Conservation (phyloP, 192 early-diverging fungal species). For the Rhizophagus clarus region DNA sequence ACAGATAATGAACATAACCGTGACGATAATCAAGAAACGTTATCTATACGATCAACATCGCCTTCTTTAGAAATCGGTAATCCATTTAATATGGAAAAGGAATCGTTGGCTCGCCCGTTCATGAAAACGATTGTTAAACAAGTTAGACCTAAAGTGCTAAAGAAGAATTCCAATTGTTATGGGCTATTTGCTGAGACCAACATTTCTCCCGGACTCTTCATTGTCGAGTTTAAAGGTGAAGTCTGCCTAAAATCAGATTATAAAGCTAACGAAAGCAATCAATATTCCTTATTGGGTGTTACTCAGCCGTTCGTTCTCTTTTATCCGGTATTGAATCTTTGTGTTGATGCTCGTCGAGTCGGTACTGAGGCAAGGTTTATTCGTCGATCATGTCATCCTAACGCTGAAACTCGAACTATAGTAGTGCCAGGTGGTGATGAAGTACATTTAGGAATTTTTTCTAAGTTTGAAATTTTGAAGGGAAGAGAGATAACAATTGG, state of each 20-base stretch:
- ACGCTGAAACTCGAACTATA: slow-evolving; percentile 65
- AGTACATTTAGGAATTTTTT: slow-evolving; percentile 70
- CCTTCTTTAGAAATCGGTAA: slow-evolving; percentile 25
- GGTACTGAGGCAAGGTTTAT: slow-evolving; percentile 72
- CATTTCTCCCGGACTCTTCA: slow-evolving; percentile 56
- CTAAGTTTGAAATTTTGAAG: slow-evolving; percentile 53
- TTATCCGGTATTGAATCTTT: slow-evolving; percentile 64
- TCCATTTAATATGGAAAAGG: slow-evolving; percentile 44
- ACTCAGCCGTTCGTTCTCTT: slow-evolving; percentile 66
- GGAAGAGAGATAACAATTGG: slow-evolving; percentile 71
- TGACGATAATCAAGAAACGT: slow-evolving; percentile 28
- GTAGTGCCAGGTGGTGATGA: slow-evolving; percentile 51
- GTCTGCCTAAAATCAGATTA: slow-evolving; percentile 66
- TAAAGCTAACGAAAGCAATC: slow-evolving; percentile 65
- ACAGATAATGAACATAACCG: slow-evolving; percentile 32
- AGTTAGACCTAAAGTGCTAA: slow-evolving; percentile 33
- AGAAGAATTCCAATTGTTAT: slow-evolving; percentile 42
- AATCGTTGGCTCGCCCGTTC: slow-evolving; percentile 43
- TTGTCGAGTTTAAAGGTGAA: slow-evolving; percentile 81
- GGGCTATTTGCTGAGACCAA: slow-evolving; percentile 66
- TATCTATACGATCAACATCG: slow-evolving; percentile 34
- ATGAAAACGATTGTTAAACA: slow-evolving; percentile 48
- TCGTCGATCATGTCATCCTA: slow-evolving; percentile 68
- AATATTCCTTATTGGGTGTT: slow-evolving; percentile 66
- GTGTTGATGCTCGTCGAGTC: slow-evolving; percentile 67